phyloP scores from a whole-genome alignment of 129 eudicot species.

The Smallanthus sonchifolius region DNA sequence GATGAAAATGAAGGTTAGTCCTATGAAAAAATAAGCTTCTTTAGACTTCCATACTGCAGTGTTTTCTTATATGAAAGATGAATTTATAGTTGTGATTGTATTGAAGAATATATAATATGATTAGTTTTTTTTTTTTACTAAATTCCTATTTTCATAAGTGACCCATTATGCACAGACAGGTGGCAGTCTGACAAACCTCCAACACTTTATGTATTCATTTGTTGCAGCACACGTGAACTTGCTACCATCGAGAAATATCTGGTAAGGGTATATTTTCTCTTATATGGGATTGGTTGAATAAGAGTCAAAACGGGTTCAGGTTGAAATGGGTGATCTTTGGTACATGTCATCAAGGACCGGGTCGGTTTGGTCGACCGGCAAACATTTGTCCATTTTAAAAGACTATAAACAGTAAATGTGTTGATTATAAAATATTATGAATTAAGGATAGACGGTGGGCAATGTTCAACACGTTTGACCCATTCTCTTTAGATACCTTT shows the following conservation, averaged over 20 bases:
- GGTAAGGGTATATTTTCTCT: conserved; percentile 46
- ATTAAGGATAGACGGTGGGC: background rate
- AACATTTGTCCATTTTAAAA: background rate
- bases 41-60: background rate
- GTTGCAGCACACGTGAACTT: conserved; percentile 94
- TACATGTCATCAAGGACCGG: background rate
- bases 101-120: background rate
- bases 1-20: conserved; percentile 93
- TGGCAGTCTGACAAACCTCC: conserved; percentile 86
- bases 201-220: conserved; percentile 68
- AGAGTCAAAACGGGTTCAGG: background rate
- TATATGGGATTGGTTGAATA: background rate
- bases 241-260: conserved; percentile 82
- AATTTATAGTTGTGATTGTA: background rate
- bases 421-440: background rate
- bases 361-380: background rate
- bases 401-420: background rate
- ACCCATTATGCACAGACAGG: conserved; percentile 54
- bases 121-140: background rate
- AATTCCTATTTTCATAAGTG: conserved; percentile 6
- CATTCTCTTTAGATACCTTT: background rate
- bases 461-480: background rate
- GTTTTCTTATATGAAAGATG: background rate
- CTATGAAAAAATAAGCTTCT: conserved; percentile 3
- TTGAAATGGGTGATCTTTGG: background rate